Evolutionary conservation across 768 basidiomycete species (phyloP).

Genomic region (Termitomyces sp.): DNA sequence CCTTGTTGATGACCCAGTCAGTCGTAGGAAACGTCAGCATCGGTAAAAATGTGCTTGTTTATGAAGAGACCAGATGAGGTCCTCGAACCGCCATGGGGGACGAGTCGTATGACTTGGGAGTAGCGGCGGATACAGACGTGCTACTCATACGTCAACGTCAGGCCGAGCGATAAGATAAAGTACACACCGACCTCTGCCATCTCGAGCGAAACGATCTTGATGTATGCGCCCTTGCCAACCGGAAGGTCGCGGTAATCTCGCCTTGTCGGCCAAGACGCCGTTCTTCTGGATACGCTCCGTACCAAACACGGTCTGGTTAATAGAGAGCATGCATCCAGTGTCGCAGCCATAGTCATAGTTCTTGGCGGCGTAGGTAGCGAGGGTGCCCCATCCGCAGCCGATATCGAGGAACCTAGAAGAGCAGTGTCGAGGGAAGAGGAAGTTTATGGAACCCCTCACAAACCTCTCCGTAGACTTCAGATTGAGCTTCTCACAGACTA

Average conservation of each 20-base stretch:
- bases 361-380: slow-evolving; percentile 92
- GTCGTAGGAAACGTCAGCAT: slow-evolving; percentile 96
- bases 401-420: slow-evolving; percentile 67
- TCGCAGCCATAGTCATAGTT: slow-evolving; percentile 90
- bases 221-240: slow-evolving; percentile 67
- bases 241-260: slow-evolving; percentile 93
- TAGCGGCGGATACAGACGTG: slow-evolving; percentile 97
- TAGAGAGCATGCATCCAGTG: slow-evolving; percentile 90
- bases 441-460: slow-evolving; percentile 1
- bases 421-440: background rate
- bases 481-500: slow-evolving; percentile 93
- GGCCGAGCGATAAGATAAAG: background rate
- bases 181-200: slow-evolving; percentile 82
- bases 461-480: slow-evolving; percentile 79
- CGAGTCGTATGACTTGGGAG: slow-evolving; percentile 82
- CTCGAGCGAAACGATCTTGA: slow-evolving; percentile 94
- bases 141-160: slow-evolving; percentile 29
- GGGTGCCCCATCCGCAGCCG: slow-evolving; percentile 96
- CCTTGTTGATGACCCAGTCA: slow-evolving; percentile 84
- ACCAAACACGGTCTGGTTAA: slow-evolving; percentile 91
- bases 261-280: slow-evolving; percentile 66
- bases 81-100: slow-evolving; percentile 97
- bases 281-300: slow-evolving; percentile 84
- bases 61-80: slow-evolving; percentile 95
- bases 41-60: slow-evolving; percentile 99